Base-by-base conservation (phyloP, 306 rosid species). In the Spatholobus suberectus region DNA sequence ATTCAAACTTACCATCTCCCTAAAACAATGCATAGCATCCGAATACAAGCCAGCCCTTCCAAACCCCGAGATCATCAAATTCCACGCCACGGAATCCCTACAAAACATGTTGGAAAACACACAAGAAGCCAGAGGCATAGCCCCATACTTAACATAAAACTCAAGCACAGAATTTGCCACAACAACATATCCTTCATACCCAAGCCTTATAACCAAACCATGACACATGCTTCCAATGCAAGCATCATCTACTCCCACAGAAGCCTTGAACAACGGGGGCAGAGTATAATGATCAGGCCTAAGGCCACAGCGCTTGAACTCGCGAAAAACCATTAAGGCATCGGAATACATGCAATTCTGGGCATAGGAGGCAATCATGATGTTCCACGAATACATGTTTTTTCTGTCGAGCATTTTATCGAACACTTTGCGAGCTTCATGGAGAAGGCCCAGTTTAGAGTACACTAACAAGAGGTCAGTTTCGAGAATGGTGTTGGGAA, bases 311-410 rank as follows among this genome's bases (percentile, higher is more conserved):
- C 4, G 5, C 75, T 81, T 87, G 72, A 93, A 85, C 44, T 75
- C 73, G 14, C 54, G 12, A 43, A 87, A 89, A 61, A 89, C 9
- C 4, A 21, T 52, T 6, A 91, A 51, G 20, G 88, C 91, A 75
- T 88, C 83, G 13, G 10, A 77, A 70, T 37, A 80, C 62, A 81
- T 26, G 5, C 83, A 90, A 76, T n/a, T 81, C 0, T 87, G 66
- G 8, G 76, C 88, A 37, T 82, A 86, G 11, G 92, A 87, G 61
- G 92, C 87, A 57, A 91, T 89, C 78, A 93, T 79, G 71, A 93
- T 89, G 37, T 93, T 93, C 96, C 96, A 93, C 0, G 97, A 87
- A 75, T 87, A 92, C 97, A 91, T 91, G 61, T 87, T 91, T 80
- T 86, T 85, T 0, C 75, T 69, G 55, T 83, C 65, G 8, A 43